These are phyloP conservation scores for Penicillium sp. DNA, from an alignment of 2,329 filamentous ascomycete genomes.

Conservation along the genomic window DNA sequence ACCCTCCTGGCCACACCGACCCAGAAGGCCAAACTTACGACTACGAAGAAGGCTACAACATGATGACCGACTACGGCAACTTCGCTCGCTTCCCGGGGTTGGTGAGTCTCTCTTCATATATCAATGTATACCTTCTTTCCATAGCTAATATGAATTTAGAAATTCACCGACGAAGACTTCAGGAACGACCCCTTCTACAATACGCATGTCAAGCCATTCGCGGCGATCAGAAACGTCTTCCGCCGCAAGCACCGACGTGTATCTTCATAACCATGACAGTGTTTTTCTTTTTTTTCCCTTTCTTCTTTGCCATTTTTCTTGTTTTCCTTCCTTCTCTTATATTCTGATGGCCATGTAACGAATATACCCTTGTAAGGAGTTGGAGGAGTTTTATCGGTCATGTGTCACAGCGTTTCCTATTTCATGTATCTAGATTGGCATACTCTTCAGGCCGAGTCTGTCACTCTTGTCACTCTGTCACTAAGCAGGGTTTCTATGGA, in stretches of 20 bases:
- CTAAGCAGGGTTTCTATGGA: background rate
- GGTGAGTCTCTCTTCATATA: conserved; percentile 57
- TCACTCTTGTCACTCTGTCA: background rate
- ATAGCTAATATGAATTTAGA: conserved; percentile 33
- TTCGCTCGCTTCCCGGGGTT: conserved; percentile 77
- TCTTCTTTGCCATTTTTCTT: background rate
- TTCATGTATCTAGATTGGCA: background rate
- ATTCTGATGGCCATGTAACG: background rate
- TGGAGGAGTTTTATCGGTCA: background rate
- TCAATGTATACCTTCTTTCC: background rate
- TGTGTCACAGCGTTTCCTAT: background rate
- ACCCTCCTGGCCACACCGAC: conserved; percentile 76
- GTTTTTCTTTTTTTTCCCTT: background rate
- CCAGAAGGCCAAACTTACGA: conserved; percentile 71
- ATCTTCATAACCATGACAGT: background rate
- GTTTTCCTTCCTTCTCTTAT: background rate
- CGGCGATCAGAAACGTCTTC: conserved; percentile 33
- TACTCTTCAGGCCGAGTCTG: background rate
- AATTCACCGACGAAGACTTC: conserved; percentile 47
- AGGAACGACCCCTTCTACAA: conserved; percentile 47
- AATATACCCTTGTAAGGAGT: background rate
- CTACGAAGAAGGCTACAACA: conserved; percentile 84
- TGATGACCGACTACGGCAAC: conserved; percentile 71
- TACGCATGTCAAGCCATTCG: conserved; percentile 36
- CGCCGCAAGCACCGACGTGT: conserved; percentile 28